Evolutionary conservation across 495 filamentous ascomycete genomes (phyloP).

Genomic region (Lasiosphaeria miniovina): DNA sequence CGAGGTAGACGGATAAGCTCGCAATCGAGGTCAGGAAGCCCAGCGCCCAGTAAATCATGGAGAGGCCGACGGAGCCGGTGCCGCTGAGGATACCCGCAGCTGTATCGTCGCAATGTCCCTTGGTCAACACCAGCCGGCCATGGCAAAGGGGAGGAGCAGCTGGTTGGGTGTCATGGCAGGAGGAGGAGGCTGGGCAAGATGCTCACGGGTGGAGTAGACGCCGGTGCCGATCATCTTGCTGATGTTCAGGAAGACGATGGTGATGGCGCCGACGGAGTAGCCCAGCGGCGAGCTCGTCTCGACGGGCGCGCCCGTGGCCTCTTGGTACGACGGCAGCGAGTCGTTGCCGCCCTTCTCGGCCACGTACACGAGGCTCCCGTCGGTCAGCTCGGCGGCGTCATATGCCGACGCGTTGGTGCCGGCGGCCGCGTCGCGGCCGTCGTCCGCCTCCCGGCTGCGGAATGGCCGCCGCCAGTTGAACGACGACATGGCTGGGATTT

Average conservation of each 20-base stretch:
- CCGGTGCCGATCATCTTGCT: slow-evolving; percentile 67
- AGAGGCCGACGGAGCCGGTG: slow-evolving; percentile 41
- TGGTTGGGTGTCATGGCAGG: neutral
- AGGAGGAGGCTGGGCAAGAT: neutral
- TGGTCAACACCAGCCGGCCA: slow-evolving; percentile 5
- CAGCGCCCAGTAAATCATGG: slow-evolving; percentile 37
- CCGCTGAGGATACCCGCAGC: slow-evolving; percentile 41
- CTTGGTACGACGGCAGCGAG: slow-evolving; percentile 56
- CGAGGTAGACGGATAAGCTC: slow-evolving; percentile 29
- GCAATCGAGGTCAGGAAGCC: slow-evolving; percentile 24
- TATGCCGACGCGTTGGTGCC: neutral
- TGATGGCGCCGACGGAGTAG: slow-evolving; percentile 54
- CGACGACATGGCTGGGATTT: slow-evolving; percentile 19
- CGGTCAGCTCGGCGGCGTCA: slow-evolving; percentile 24
- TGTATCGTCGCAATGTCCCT: neutral
- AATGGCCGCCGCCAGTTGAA: slow-evolving; percentile 29
- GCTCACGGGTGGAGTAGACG: slow-evolving; percentile 61
- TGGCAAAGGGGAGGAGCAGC: neutral
- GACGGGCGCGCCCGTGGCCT: slow-evolving; percentile 61
- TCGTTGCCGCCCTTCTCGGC: slow-evolving; percentile 55
- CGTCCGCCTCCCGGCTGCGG: slow-evolving; percentile 10
- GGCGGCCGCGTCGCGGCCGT: neutral
- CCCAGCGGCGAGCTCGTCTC: slow-evolving; percentile 58
- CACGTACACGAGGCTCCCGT: slow-evolving; percentile 49
- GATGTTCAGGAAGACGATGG: slow-evolving; percentile 60